Evolutionary conservation across 1,284 basidiomycete genomes (phyloP), one percentile per base, ranked within the genome.

Genomic region (Ustilago shanxiensis): DNA sequence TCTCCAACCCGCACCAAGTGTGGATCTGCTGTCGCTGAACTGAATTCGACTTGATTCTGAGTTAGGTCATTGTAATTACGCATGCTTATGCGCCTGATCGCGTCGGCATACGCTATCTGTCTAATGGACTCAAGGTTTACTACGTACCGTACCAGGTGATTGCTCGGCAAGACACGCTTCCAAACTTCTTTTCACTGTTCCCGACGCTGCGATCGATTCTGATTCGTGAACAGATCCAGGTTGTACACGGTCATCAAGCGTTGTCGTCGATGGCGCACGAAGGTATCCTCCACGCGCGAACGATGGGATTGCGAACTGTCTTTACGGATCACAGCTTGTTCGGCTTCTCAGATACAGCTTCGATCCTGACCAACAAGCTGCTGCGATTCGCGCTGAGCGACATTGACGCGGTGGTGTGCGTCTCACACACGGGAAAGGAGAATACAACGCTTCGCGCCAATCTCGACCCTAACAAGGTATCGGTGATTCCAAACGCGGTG

Each of bases 291-390:
- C 95, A 98, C 82, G 91, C 94, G 0, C 85, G 85, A 64, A 77
- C 72, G 16, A 66, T 85, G 57, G 86, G 87, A 0, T 89, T 95
- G 13, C 90, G 92, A 22, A 94, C 94, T 0, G 93, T 97, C 10
- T 98, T 99, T 86, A 98, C 97, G 1, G 97, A 99, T 86, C 97
- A 99, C 84, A 95, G 93, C 79, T 88, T 99, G 26, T 99, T 98
- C 81, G 95, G 94, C 0, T 95, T 99, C 79, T 94, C 94, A 51
- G 95, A 98, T 82, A 95, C 95, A 18, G 95, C 95, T 0, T 95
- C 95, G 80, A 95, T 99, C 54, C 88, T 98, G 75, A 98, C 97
- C 6, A 99, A 99, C 88, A 99, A 99, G 86, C 89, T 99, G 41
- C 88, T 99, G 29, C 92, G 91, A 14, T 94, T 91, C 16, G 92